These are phyloP conservation scores for Camelina sativa DNA, from an alignment of 345 rosid species.

Conservation along the genomic window DNA sequence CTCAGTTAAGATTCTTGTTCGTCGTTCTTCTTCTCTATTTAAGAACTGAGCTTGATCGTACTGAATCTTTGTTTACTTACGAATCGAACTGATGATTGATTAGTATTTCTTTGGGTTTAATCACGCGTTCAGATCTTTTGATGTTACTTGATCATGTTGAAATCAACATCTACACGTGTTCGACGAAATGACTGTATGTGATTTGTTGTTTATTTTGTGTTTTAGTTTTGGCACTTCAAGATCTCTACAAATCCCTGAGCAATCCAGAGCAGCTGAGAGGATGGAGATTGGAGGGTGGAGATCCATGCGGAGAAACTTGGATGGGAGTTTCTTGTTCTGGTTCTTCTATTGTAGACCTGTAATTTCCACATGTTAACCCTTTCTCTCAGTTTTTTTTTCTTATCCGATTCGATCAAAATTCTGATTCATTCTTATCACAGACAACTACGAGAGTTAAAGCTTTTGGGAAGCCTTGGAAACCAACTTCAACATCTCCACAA, in stretches of 20 bases:
- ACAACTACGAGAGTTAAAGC: slow-evolving; percentile 60
- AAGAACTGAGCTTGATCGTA: not conserved
- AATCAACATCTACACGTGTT: slow-evolving; percentile 19
- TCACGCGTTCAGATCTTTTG: slow-evolving; percentile 19
- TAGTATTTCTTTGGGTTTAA: slow-evolving; percentile 5
- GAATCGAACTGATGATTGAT: slow-evolving; percentile 3
- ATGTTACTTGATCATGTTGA: slow-evolving; percentile 14
- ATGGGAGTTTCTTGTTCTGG: slow-evolving; percentile 83
- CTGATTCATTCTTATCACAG: slow-evolving; percentile 47
- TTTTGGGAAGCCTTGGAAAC: slow-evolving; percentile 70
- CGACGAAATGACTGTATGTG: slow-evolving; percentile 17
- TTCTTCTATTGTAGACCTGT: slow-evolving; percentile 72
- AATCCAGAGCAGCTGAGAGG: slow-evolving; percentile 65
- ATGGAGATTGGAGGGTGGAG: slow-evolving; percentile 75
- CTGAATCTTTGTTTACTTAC: not conserved
- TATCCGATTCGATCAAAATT: not conserved
- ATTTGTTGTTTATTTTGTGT: slow-evolving; percentile 9
- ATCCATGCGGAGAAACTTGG: slow-evolving; percentile 88
- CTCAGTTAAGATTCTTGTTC: not conserved
- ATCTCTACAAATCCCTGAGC: slow-evolving; percentile 63
- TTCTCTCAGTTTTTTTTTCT: slow-evolving; percentile 12
- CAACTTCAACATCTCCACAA: slow-evolving; percentile 67
- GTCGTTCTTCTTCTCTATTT: slow-evolving; percentile 28
- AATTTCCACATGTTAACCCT: slow-evolving; percentile 25
- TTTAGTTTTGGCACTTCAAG: slow-evolving; percentile 69